phyloP scores from a whole-genome alignment of 108 stramenopile species.

The Fistulifera pelliculosa region DNA sequence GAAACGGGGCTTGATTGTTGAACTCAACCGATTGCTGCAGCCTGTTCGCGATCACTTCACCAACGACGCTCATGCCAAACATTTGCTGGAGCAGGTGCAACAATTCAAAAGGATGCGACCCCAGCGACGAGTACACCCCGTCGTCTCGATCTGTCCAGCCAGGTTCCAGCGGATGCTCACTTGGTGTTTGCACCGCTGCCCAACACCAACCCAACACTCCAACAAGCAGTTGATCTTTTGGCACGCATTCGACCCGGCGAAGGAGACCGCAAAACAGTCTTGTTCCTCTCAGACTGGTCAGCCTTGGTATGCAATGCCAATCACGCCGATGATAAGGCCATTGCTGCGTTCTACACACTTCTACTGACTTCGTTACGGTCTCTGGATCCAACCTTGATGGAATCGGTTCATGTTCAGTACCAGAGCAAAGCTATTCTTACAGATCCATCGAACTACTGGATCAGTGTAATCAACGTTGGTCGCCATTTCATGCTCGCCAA shows the following conservation, averaged over 20 bases:
- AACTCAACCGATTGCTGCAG: slow-evolving; percentile 84
- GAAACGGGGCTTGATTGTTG: slow-evolving; percentile 75
- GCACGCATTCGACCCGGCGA: slow-evolving; percentile 20
- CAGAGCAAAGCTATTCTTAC: slow-evolving; percentile 83
- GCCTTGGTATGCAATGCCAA: slow-evolving; percentile 71
- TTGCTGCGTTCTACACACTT: slow-evolving; percentile 67
- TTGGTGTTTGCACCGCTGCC: slow-evolving; percentile 83
- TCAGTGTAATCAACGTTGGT: slow-evolving; percentile 88
- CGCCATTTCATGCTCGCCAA: slow-evolving; percentile 78
- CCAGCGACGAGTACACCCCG: slow-evolving; percentile 28
- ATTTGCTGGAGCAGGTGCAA: slow-evolving; percentile 81
- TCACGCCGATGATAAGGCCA: slow-evolving; percentile 72
- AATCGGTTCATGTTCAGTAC: slow-evolving; percentile 52
- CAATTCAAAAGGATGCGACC: slow-evolving; percentile 68
- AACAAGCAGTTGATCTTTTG: slow-evolving; percentile 60
- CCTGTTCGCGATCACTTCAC: slow-evolving; percentile 96
- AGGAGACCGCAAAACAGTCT: slow-evolving; percentile 21
- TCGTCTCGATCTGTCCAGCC: slow-evolving; percentile 59
- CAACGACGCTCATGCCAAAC: slow-evolving; percentile 73
- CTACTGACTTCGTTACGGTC: slow-evolving; percentile 52
- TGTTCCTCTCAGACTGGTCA: slow-evolving; percentile 81
- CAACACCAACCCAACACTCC: slow-evolving; percentile 53
- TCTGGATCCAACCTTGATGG: slow-evolving; percentile 53
- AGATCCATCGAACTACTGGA: slow-evolving; percentile 92
- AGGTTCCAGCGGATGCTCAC: slow-evolving; percentile 53